These are phyloP conservation scores for Phialocephala subalpina DNA, from an alignment of 2,329 filamentous ascomycete species.

Conservation along the genomic window DNA sequence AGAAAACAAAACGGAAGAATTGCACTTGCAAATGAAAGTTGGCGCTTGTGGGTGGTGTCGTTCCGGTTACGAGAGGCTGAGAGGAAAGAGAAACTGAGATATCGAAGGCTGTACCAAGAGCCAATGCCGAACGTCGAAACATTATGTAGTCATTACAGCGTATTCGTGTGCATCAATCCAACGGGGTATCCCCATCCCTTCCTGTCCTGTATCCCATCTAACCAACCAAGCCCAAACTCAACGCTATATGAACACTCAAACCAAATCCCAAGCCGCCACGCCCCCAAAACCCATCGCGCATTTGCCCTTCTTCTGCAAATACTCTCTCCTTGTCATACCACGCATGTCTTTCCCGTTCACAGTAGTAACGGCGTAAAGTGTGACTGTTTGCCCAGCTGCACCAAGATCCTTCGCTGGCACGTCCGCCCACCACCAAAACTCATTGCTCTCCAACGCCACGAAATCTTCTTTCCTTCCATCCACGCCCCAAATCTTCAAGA, in stretches of 20 bases:
- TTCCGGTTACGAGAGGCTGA: too few relatives aligned
- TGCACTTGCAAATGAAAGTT: too few relatives aligned
- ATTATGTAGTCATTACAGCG: slow-evolving; percentile 7
- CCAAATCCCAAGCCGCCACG: slow-evolving; percentile 43
- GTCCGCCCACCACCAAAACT: slow-evolving; percentile 84
- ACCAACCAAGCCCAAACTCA: not conserved
- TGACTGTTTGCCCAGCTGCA: slow-evolving; percentile 71
- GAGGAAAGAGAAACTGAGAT: too few relatives aligned
- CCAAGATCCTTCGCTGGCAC: slow-evolving; percentile 72
- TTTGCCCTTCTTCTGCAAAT: slow-evolving; percentile 41
- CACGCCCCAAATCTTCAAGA: slow-evolving; percentile 71
- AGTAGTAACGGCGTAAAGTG: slow-evolving; percentile 66
- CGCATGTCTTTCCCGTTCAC: slow-evolving; percentile 47
- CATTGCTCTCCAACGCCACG: slow-evolving; percentile 78
- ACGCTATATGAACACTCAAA: slow-evolving; percentile 23
- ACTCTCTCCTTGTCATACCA: slow-evolving; percentile 40
- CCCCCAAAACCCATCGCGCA: slow-evolving; percentile 41
- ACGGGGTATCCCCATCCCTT: not conserved
- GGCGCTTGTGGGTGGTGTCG: too few relatives aligned
- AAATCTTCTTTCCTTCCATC: slow-evolving; percentile 74
- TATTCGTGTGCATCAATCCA: not conserved
- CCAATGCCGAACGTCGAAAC: not conserved
- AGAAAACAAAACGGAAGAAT: too few relatives aligned
- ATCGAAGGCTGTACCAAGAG: too few relatives aligned
- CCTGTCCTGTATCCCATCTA: not conserved